Percentiles rank a stretch among this genome's conserved stretches.
These are phyloP conservation scores for Penicillium bialowiezense DNA, from an alignment of 495 filamentous ascomycete genomes.

Conservation along the genomic window DNA sequence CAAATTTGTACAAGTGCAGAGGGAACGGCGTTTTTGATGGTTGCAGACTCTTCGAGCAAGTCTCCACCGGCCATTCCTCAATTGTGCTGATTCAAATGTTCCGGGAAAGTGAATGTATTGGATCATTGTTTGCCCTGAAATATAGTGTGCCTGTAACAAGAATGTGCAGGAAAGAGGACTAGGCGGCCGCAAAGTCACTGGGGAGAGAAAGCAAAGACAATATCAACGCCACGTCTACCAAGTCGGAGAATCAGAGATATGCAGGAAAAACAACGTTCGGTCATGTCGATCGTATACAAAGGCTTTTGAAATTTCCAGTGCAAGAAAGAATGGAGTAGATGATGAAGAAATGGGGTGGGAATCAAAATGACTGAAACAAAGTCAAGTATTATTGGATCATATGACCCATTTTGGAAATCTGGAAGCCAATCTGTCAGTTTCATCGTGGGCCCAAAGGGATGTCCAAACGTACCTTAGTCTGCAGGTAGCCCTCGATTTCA, in stretches of 20 bases:
- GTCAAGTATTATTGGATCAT: conserved; percentile 49
- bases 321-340: conserved; percentile 8
- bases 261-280: conserved; percentile 13
- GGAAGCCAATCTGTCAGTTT: conserved; percentile 6
- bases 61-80: too few species aligned
- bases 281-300: conserved; percentile 27
- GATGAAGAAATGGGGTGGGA: conserved; percentile 4
- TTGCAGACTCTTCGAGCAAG: too few species aligned
- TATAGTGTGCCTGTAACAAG: background rate
- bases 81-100: too few species aligned
- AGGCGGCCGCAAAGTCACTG: background rate
- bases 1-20: too few species aligned
- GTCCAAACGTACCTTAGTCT: conserved; percentile 68
- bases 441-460: background rate
- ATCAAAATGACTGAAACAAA: conserved; percentile 3
- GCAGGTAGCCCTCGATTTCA: conserved; percentile 90
- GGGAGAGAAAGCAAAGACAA: conserved; percentile 15
- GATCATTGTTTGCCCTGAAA: too few species aligned
- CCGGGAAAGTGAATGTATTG: too few species aligned
- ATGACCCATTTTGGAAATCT: conserved; percentile 72
- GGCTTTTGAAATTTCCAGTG: conserved; percentile 8
- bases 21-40: too few species aligned
- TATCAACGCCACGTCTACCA: background rate
- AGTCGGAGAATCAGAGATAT: conserved; percentile 13
- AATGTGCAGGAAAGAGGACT: background rate